phyloP scores from a whole-genome alignment of 257 asterid species.

The Perilla frutescens region DNA sequence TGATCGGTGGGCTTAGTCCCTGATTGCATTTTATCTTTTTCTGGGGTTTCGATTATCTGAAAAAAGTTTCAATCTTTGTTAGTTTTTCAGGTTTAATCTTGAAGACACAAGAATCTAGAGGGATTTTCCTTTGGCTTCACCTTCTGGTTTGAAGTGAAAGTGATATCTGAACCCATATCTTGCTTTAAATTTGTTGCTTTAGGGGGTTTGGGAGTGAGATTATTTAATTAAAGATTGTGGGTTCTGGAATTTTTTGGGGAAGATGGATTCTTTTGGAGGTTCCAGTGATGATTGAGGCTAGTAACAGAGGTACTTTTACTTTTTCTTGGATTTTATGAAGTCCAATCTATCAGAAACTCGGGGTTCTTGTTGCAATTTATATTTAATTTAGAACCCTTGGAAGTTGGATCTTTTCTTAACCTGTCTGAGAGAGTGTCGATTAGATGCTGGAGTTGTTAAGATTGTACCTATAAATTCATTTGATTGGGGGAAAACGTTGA shows the following conservation, averaged over 20 bases:
- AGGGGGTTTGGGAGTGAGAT: slow-evolving; percentile 4
- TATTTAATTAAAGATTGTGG: slow-evolving; percentile 33
- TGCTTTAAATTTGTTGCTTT: slow-evolving; percentile 36
- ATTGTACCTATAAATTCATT: slow-evolving; percentile 20
- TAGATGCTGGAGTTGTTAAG: slow-evolving; percentile 13
- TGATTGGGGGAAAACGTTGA: slow-evolving; percentile 42
- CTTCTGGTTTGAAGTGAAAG: slow-evolving; percentile 30
- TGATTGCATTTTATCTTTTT: slow-evolving; percentile 33
- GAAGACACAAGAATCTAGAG: slow-evolving; percentile 26
- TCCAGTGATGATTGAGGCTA: slow-evolving; percentile 29
- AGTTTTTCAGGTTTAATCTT: slow-evolving; percentile 31
- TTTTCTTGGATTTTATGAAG: slow-evolving; percentile 17
- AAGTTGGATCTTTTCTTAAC: slow-evolving; percentile 5
- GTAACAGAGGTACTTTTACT: slow-evolving; percentile 30
- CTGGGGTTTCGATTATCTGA: slow-evolving; percentile 33
- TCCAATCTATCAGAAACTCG: slow-evolving; percentile 23
- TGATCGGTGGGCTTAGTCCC: slow-evolving; percentile 38
- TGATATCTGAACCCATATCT: slow-evolving; percentile 30
- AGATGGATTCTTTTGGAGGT: slow-evolving; percentile 26
- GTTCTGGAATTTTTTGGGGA: slow-evolving; percentile 26
- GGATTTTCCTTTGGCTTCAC: slow-evolving; percentile 31
- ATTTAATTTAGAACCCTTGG: slow-evolving; percentile 4
- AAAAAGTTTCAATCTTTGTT: slow-evolving; percentile 34
- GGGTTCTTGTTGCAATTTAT: slow-evolving; percentile 20
- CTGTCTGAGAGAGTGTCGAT: slow-evolving; percentile 28